Evolutionary conservation across 2,329 filamentous ascomycete genomes (phyloP).

Genomic region (Atkinsonella texensis): DNA sequence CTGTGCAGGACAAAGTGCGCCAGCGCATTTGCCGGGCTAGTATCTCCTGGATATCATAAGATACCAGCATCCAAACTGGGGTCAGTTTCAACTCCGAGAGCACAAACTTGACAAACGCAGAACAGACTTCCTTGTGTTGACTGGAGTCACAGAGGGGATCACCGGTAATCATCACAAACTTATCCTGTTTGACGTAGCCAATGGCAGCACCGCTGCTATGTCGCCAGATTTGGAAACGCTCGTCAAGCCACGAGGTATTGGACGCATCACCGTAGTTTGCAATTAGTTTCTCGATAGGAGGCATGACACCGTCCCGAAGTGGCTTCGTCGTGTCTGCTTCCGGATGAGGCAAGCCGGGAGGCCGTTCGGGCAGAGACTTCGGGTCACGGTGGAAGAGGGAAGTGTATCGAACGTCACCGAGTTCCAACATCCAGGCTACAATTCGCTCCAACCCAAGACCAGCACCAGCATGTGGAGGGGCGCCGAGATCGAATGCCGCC

Average conservation of each 20-base stretch:
- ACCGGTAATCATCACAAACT: constrained; percentile 74
- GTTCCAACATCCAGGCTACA: constrained; percentile 70
- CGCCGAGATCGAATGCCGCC: constrained; percentile 75
- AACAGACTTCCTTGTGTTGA: constrained; percentile 64
- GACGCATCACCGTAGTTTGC: constrained; percentile 93
- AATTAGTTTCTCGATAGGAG: constrained; percentile 74
- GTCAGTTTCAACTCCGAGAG: constrained; percentile 58
- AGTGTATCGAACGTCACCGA: constrained; percentile 82
- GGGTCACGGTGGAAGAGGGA: constrained; percentile 83
- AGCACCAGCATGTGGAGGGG: constrained; percentile 79
- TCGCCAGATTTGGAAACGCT: constrained; percentile 79
- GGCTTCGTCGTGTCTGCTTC: constrained; percentile 63
- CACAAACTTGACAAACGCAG: constrained; percentile 63
- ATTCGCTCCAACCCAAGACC: constrained; percentile 86
- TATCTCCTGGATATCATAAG: constrained; percentile 63
- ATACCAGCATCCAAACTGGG: constrained; percentile 84
- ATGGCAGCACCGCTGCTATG: constrained; percentile 76
- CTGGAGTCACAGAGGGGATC: constrained; percentile 72
- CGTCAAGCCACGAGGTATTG: constrained; percentile 88
- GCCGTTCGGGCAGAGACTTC: constrained; percentile 64
- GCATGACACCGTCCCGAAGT: constrained; percentile 42
- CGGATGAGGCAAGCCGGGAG: constrained; percentile 63
- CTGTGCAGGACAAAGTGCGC: constrained; percentile 79
- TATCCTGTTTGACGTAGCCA: constrained; percentile 65
- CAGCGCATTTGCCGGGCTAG: constrained; percentile 72